Evolutionary conservation across 495 filamentous ascomycete genomes (phyloP).

Genomic region (Chaetomium tenue): DNA sequence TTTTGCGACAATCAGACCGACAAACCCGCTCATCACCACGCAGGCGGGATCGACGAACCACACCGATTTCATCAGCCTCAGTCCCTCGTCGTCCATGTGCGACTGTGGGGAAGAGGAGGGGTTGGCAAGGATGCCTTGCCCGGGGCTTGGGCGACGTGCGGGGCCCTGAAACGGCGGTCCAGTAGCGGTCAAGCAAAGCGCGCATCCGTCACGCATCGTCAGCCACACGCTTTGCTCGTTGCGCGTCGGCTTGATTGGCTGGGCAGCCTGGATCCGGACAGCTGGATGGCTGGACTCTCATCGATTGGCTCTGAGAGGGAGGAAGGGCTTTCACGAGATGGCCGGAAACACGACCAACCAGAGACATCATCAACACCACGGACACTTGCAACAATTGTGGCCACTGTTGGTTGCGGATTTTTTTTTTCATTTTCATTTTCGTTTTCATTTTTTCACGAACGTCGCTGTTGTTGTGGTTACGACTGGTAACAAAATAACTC

Average conservation of each 20-base stretch:
- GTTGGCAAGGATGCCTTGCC: slow-evolving; percentile 15
- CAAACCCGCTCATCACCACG: slow-evolving; percentile 3
- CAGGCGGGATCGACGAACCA: slow-evolving; percentile 18
- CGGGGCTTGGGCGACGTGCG: slow-evolving; percentile 14
- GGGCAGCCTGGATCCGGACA: not conserved
- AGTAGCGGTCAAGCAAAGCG: slow-evolving; percentile 16
- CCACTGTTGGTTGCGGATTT: not conserved
- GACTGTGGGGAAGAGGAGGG: slow-evolving; percentile 27
- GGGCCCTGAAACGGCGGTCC: slow-evolving; percentile 8
- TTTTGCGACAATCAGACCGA: slow-evolving; percentile 10
- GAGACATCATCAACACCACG: slow-evolving; percentile 10
- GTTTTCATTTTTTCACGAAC: not conserved
- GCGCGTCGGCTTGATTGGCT: slow-evolving; percentile 10
- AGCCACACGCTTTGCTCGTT: slow-evolving; percentile 20
- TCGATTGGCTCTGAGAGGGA: slow-evolving; percentile 3
- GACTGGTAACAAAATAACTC: slow-evolving; percentile 7
- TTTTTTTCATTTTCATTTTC: too few species aligned
- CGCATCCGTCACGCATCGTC: slow-evolving; percentile 23
- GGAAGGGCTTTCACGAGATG: not conserved
- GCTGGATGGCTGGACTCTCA: slow-evolving; percentile 2
- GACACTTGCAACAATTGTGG: not conserved
- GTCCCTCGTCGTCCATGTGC: slow-evolving; percentile 24
- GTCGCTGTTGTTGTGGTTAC: slow-evolving; percentile 12
- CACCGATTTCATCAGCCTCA: slow-evolving; percentile 40
- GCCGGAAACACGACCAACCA: slow-evolving; percentile 7